phyloP scores from a whole-genome alignment of 2,329 filamentous ascomycete species.

The Microcera coccophila region DNA sequence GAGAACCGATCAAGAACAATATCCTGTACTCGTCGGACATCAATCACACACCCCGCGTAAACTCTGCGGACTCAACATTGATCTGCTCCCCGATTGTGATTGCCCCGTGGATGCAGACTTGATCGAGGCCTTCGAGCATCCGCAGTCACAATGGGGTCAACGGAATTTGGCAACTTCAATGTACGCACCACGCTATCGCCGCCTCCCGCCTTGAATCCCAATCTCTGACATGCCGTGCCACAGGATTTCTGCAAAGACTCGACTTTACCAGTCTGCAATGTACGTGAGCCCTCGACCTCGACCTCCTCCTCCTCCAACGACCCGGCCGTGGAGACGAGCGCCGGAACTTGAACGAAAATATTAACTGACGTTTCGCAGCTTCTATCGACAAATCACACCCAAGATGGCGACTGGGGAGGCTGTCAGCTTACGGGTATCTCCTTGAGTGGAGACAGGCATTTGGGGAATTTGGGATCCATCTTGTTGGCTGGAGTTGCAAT shows the following conservation, averaged over 20 bases:
- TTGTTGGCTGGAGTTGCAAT: conserved; percentile 77
- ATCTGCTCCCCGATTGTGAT: conserved; percentile 21
- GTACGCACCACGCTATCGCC: conserved; percentile 35
- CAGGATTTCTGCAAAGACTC: conserved; percentile 82
- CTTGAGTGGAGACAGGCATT: conserved; percentile 58
- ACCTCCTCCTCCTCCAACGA: conserved; percentile 2
- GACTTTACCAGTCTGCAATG: conserved; percentile 80
- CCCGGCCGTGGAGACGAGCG: conserved; percentile 16
- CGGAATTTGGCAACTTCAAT: conserved; percentile 58
- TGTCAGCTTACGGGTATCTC: conserved; percentile 74
- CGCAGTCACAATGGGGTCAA: conserved; percentile 52
- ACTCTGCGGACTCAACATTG: conserved; percentile 8
- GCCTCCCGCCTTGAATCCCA: conserved; percentile 5
- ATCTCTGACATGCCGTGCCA: conserved; percentile 25
- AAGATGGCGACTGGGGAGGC: conserved; percentile 59
- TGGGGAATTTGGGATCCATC: conserved; percentile 93
- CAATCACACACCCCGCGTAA: conserved; percentile 11
- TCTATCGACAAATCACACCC: conserved; percentile 55
- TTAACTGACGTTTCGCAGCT: conserved; percentile 27
- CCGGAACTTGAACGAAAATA: conserved; percentile 5
- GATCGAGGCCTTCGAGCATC: conserved; percentile 24
- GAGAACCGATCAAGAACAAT: neutral
- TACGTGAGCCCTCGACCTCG: conserved; percentile 43
- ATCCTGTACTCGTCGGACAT: neutral
- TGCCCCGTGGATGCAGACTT: conserved; percentile 24